phyloP scores from a whole-genome alignment of 2,329 filamentous ascomycete genomes.

The Aciculosporium take region DNA sequence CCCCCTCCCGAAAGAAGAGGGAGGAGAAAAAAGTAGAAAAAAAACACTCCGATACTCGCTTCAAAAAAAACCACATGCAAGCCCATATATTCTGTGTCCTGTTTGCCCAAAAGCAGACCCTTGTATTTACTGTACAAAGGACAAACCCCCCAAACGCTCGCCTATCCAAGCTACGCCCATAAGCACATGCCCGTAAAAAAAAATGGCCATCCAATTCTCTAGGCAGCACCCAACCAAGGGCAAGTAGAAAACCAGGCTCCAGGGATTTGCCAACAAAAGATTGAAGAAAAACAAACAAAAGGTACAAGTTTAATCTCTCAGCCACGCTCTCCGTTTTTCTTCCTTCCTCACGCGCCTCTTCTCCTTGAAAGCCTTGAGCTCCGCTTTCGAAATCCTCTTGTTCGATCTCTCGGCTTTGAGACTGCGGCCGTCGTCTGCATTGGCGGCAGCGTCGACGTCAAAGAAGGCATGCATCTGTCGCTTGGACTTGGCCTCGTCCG shows the following conservation, averaged over 20 bases:
- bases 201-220: not conserved
- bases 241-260: not conserved
- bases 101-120: too few species aligned
- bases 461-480: slow-evolving; percentile 92
- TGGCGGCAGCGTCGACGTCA: slow-evolving; percentile 87
- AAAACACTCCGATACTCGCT: not conserved
- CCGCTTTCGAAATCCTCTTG: slow-evolving; percentile 71
- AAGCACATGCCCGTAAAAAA: not conserved
- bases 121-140: too few species aligned
- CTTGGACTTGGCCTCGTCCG: slow-evolving; percentile 73
- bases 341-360: slow-evolving; percentile 83
- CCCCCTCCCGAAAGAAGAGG: not conserved
- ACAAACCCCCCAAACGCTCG: not conserved
- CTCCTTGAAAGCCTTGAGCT: slow-evolving; percentile 83
- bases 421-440: slow-evolving; percentile 77
- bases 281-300: not conserved
- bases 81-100: too few species aligned
- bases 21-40: not conserved
- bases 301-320: slow-evolving; percentile 55
- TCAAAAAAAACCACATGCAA: not conserved
- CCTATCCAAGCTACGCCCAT: not conserved
- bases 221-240: too few species aligned
- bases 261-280: not conserved
- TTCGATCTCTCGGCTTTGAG: slow-evolving; percentile 79
- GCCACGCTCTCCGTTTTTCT: slow-evolving; percentile 84